Percentiles rank a stretch among this genome's conserved stretches.
These are phyloP conservation scores for Aphanomyces stellatus DNA, from an alignment of 352 stramenopile genomes.

Conservation along the genomic window DNA sequence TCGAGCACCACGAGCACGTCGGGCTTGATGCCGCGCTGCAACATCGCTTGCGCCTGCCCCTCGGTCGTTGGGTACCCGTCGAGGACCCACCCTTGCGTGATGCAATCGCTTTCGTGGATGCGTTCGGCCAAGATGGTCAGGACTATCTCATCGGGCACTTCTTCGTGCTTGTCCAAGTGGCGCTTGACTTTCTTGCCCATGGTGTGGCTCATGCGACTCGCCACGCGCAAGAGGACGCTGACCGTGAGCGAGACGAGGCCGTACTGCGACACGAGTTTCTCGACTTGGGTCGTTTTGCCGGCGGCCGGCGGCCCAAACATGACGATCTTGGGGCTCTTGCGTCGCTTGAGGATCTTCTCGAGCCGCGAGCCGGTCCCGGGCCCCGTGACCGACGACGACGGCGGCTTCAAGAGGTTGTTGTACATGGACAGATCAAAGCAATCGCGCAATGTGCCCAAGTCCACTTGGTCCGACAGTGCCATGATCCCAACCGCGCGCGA, in stretches of 20 bases:
- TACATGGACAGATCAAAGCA: constrained; percentile 78
- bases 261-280: constrained; percentile 75
- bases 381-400: constrained; percentile 21
- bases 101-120: constrained; percentile 74
- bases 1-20: constrained; percentile 90
- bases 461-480: constrained; percentile 73
- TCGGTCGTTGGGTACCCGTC: constrained; percentile 89
- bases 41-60: constrained; percentile 71
- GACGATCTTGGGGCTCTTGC: constrained; percentile 34
- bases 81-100: constrained; percentile 78
- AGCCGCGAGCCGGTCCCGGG: not conserved
- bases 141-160: constrained; percentile 42
- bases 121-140: constrained; percentile 51
- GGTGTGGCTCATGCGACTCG: constrained; percentile 42
- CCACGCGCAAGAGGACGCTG: constrained; percentile 84
- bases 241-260: constrained; percentile 87
- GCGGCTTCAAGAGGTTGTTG: constrained; percentile 55
- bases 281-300: constrained; percentile 95
- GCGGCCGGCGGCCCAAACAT: constrained; percentile 71
- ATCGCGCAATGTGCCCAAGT: constrained; percentile 66
- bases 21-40: constrained; percentile 72
- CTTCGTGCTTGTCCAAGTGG: constrained; percentile 38
- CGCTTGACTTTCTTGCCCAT: constrained; percentile 31
- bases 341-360: constrained; percentile 17
- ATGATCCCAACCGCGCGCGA: constrained; percentile 65